Evolutionary conservation across 345 rosid genomes (phyloP), one percentile per base, ranked within the genome.

Genomic region (Litchi chinensis): DNA sequence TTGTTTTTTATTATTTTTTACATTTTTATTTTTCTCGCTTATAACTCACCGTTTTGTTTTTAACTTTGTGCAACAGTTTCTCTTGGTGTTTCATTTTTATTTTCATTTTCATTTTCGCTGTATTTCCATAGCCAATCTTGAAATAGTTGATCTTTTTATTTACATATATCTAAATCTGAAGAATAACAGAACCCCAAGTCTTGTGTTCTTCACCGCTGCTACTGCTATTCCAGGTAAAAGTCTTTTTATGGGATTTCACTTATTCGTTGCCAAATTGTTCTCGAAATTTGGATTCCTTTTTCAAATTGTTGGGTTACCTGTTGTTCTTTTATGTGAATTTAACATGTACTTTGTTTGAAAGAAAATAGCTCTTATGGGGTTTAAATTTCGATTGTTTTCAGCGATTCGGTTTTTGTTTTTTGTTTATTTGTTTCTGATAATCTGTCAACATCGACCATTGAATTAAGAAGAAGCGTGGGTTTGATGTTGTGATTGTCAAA

Each of bases 211-310:
- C 72, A 15, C 77, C 22, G 40, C 10, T 46, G 28, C 75, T 83
- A 77, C 50, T 11, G 37, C 37, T 1, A 46, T 75, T 77, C 72
- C 83, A 80, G 90, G 88, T 87, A 79, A 7, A 74, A 65, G 10
- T 46, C 52, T 5, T 43, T 65, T 41, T 41, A 46, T 15, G 12
- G 59, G 19, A 16, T 13, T 75, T 46, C 52, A 40, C 59, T 79
- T 37, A 41, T 70, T 59, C 28, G 16, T 24, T 22, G 32, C 7
- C 28, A 11, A 76, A 32, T 82, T 75, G 52, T 28, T 65, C 59
- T 8, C 6, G 26, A 26, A 68, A 65, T 83, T 78, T 67, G 44
- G n/a, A 44, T 73, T 74, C 10, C 18, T 3, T 68, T 67, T 74
- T 65, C 4, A 52, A 57, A 43, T 54, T 82, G 0, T 50, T 22